A percentile compares a stretch with the other conserved stretches of the same genome.
Conservation (phyloP, 768 basidiomycete species). For the Boletus subparvulus region DNA sequence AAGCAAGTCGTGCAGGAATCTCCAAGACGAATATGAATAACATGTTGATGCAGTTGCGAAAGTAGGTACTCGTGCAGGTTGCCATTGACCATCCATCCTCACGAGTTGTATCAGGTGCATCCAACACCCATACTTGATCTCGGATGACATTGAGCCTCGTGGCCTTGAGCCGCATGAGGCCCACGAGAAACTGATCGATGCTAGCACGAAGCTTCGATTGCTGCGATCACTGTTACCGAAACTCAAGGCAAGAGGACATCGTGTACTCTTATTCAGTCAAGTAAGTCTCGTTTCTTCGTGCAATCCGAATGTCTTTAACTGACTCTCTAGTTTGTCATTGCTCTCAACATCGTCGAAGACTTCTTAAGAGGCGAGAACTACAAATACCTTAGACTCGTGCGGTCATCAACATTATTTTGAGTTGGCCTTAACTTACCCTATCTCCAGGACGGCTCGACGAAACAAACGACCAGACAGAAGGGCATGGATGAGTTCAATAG, state of each 20-base stretch:
- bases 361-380: constrained; percentile 79
- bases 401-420: constrained; percentile 16
- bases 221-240: constrained; percentile 78
- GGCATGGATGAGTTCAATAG: constrained; percentile 95
- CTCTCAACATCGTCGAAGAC: constrained; percentile 84
- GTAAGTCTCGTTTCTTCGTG: constrained; percentile 40
- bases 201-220: constrained; percentile 81
- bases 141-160: constrained; percentile 73
- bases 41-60: constrained; percentile 83
- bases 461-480: constrained; percentile 82
- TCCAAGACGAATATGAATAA: constrained; percentile 70
- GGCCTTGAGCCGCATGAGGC: constrained; percentile 55
- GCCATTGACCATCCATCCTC: background rate
- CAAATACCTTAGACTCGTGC: constrained; percentile 76
- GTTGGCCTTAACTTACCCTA: constrained; percentile 6
- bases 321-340: constrained; percentile 75
- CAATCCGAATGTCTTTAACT: background rate
- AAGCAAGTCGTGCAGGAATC: constrained; percentile 28
- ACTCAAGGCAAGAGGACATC: constrained; percentile 80
- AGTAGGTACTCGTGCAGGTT: constrained; percentile 46
- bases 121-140: constrained; percentile 90
- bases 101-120: constrained; percentile 56
- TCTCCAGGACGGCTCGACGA: constrained; percentile 83
- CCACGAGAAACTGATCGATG: constrained; percentile 79
- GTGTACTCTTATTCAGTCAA: constrained; percentile 90